Evolutionary conservation across 768 basidiomycete genomes (phyloP).

Genomic region (Mrakia frigida): DNA sequence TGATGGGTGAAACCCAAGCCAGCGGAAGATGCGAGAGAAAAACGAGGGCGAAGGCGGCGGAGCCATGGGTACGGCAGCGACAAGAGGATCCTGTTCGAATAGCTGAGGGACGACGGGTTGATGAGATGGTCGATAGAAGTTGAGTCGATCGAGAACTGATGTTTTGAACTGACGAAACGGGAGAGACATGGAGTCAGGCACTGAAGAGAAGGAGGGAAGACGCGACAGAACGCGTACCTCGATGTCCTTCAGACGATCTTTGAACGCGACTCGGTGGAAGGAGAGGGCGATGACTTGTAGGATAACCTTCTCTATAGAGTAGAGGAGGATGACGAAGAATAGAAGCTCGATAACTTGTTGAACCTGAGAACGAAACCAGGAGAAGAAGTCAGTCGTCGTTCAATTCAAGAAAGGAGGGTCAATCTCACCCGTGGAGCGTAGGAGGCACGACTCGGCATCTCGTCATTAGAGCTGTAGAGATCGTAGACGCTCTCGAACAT

Average conservation of each 20-base stretch:
- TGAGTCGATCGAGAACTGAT: conserved; percentile 26
- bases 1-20: no score
- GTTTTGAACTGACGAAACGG: conserved; percentile 1
- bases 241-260: conserved; percentile 62
- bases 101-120: background rate
- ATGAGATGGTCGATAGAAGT: conserved; percentile 25
- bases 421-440: no score
- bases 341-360: conserved; percentile 60
- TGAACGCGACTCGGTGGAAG: conserved; percentile 70
- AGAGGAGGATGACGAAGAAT: conserved; percentile 66
- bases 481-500: no score
- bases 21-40: no score
- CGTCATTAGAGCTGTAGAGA: no score
- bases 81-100: background rate
- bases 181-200: background rate
- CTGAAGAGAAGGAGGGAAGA: background rate
- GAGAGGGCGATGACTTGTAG: conserved; percentile 66
- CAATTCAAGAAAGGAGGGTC: no score
- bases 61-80: no score
- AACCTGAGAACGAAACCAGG: background rate
- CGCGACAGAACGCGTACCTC: conserved; percentile 10
- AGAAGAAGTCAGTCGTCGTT: no score
- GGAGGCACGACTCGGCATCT: no score
- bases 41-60: no score
- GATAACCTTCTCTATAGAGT: conserved; percentile 61